A percentile compares a stretch with the other conserved stretches of the same genome.
These are phyloP conservation scores for Cryptosporidium viatorum DNA, from an alignment of 169 alveolate species.

Conservation along the genomic window DNA sequence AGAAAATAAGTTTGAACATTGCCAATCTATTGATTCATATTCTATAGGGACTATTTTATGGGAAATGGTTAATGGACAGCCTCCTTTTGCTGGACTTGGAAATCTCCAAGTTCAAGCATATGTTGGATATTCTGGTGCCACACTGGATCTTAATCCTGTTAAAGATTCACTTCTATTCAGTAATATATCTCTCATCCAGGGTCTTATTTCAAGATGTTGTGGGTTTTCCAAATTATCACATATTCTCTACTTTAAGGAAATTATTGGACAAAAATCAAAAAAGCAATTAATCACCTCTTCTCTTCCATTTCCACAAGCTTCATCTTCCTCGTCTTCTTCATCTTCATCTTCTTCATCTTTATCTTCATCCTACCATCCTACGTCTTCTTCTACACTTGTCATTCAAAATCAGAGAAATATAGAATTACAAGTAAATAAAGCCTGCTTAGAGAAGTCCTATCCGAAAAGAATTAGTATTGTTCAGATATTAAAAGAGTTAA, in stretches of 20 bases:
- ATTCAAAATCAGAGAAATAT: not conserved
- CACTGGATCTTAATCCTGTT: conserved; percentile 6
- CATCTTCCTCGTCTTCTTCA: not conserved
- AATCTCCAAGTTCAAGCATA: conserved; percentile 52
- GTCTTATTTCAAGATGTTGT: conserved; percentile 32
- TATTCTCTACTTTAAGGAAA: not conserved
- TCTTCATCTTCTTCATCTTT: not conserved
- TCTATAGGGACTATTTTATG: conserved; percentile 38
- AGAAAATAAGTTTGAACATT: conserved; percentile 1
- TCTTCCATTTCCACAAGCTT: not conserved
- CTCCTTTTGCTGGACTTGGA: conserved; percentile 62
- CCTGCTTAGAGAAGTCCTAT: not conserved
- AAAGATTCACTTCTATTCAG: not conserved
- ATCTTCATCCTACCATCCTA: not conserved
- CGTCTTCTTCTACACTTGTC: not conserved
- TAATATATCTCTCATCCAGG: not conserved
- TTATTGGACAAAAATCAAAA: not conserved
- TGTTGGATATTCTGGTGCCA: conserved; percentile 50
- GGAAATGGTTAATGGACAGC: conserved; percentile 71
- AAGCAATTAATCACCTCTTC: not conserved
- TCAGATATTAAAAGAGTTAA: conserved; percentile 4
- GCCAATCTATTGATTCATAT: conserved; percentile 49
- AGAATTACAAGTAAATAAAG: not conserved
- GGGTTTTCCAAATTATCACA: not conserved
- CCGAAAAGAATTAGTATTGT: not conserved